Base-by-base conservation (phyloP, 768 basidiomycete genomes). In the Calocybe indica region DNA sequence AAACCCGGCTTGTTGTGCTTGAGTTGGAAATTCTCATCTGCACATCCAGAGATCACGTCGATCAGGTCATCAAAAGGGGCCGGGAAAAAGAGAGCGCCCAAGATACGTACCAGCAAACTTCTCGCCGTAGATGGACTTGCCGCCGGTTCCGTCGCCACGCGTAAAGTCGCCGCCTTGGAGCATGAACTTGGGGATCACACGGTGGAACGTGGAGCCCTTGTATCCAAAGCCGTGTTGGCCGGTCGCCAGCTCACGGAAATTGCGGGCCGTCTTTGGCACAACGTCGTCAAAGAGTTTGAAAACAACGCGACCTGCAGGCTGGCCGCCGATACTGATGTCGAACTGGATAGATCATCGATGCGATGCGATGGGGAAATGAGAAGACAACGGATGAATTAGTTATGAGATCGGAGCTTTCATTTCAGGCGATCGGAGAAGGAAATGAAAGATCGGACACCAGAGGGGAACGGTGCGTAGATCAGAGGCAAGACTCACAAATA, bases 91-190 rank as follows among this genome's bases (percentile, higher is more conserved):
- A 33, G 40, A 52, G 46, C 22, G 22, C 22, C 2, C 22, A 22
- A 41, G 44, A 40, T 36, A 60, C 72, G 40, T 35, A 85, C 84
- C 86, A 6, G 57, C 59, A 52, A 87, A 88, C 58, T 79, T 82
- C 40, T 70, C 69, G 52, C 86, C 86, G 50, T 85, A 88, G 62
- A 88, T 88, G 22, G 83, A 85, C 66, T 83, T 87, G 41, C 88
- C 89, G 50, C 88, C 89, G 7, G 85, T 88, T 11, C 88, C 88
- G 50, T 86, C 69, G 29, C 65, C 60, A 12, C 49, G 56, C 53
- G 83, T 86, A 64, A 95, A 95, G 62, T 93, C 91, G 47, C 92
- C 92, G 22, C 90, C 92, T 65, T 94, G 92, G 48, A 91, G 74
- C 88, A 92, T 92, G 69, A 92, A 93, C 37, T 59, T 37, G 13